Percentiles rank a stretch among this genome's conserved stretches.
phyloP scores from a whole-genome alignment of 768 basidiomycete genomes.

The Hortiboletus flavorubellus region DNA sequence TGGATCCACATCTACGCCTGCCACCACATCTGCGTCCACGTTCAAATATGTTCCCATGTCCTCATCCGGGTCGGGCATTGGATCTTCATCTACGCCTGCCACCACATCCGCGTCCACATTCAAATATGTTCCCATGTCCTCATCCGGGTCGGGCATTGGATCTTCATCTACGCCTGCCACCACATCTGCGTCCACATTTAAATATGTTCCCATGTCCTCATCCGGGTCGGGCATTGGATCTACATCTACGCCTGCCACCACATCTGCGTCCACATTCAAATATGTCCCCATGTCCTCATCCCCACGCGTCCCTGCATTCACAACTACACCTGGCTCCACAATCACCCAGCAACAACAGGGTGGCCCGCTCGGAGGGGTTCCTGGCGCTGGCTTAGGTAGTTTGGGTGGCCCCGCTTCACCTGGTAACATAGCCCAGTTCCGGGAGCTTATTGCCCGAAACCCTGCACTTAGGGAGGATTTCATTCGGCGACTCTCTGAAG shows the following conservation, averaged over 20 bases:
- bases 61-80: not conserved
- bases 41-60: not conserved
- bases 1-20: not conserved
- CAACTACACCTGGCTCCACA: not conserved
- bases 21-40: not conserved
- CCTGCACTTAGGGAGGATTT: not conserved
- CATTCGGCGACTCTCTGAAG: not conserved
- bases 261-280: not conserved
- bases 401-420: not conserved
- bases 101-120: not conserved
- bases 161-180: not conserved
- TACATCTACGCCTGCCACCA: too few relatives aligned
- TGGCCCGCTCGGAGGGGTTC: not conserved
- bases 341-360: not conserved
- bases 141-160: not conserved
- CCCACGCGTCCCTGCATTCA: not conserved
- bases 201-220: too few relatives aligned
- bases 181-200: too few relatives aligned
- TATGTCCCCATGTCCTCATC: not conserved
- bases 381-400: not conserved
- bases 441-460: not conserved
- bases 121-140: not conserved
- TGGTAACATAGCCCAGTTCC: not conserved
- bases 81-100: not conserved
- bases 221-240: not conserved